These are phyloP conservation scores for Rhynchosporium graminicola DNA, from an alignment of 2,329 filamentous ascomycete genomes.

Conservation along the genomic window DNA sequence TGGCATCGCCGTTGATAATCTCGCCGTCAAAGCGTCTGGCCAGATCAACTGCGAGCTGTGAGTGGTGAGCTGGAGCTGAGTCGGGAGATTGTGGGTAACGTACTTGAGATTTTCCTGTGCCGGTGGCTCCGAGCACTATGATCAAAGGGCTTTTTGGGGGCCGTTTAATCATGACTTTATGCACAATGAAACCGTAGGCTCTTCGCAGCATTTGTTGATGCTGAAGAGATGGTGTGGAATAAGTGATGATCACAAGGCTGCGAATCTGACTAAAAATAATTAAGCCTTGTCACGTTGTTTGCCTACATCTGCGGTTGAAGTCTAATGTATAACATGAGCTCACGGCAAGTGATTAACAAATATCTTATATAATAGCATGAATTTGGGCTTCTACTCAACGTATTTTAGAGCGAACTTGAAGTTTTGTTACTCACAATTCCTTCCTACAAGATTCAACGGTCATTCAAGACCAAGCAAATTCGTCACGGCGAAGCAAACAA, in stretches of 20 bases:
- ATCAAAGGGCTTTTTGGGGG: conserved; percentile 63
- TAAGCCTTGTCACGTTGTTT: conserved; percentile 12
- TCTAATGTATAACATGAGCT: background rate
- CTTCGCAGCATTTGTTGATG: conserved; percentile 27
- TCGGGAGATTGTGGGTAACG: background rate
- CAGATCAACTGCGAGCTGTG: conserved; percentile 71
- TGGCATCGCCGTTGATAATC: conserved; percentile 94
- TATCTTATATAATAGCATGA: too few species aligned
- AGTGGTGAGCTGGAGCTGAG: conserved; percentile 19
- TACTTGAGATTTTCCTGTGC: conserved; percentile 91
- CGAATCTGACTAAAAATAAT: background rate
- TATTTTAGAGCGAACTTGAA: too few species aligned
- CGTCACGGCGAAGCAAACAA: too few species aligned
- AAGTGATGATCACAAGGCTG: conserved; percentile 10
- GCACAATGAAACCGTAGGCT: conserved; percentile 17
- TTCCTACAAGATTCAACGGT: too few species aligned
- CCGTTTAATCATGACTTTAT: conserved; percentile 33
- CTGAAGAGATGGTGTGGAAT: background rate
- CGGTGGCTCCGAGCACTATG: conserved; percentile 84
- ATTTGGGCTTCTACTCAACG: too few species aligned
- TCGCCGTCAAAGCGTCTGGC: conserved; percentile 85
- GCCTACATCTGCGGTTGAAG: background rate
- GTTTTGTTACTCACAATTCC: too few species aligned
- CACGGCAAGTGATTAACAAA: background rate
- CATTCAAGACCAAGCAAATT: too few species aligned